phyloP scores from a whole-genome alignment of 2,329 filamentous ascomycete species.

The Aspergillus transmontanensis region DNA sequence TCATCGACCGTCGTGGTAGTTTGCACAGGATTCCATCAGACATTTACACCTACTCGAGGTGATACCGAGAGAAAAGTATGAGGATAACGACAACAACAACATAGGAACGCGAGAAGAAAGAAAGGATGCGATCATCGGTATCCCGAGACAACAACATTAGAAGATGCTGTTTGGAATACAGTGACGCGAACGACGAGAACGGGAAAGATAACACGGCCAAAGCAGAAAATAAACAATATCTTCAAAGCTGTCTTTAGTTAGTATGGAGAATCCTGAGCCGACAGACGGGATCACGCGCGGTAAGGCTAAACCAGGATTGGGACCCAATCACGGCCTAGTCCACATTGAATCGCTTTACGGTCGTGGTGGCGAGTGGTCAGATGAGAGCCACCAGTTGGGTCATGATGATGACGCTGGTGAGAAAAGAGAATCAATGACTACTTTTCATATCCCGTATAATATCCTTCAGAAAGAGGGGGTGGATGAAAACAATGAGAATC shows the following conservation, averaged over 20 bases:
- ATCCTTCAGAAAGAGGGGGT: not conserved
- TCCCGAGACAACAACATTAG: not conserved
- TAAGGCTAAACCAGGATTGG: conserved; percentile 9
- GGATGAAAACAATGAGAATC: not conserved
- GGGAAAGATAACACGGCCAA: not conserved
- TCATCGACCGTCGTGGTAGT: conserved; percentile 21
- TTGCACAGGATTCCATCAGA: not conserved
- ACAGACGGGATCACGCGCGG: conserved; percentile 12
- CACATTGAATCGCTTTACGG: conserved; percentile 15
- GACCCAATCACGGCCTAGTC: conserved; percentile 19
- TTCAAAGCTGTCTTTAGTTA: not conserved
- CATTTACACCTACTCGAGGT: not conserved
- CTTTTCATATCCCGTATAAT: not conserved
- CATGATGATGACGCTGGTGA: not conserved
- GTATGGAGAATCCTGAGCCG: not conserved
- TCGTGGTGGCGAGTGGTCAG: conserved; percentile 20
- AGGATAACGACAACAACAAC: conserved; percentile 4
- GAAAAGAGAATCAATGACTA: not conserved
- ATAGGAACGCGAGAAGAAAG: not conserved
- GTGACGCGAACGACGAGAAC: not conserved
- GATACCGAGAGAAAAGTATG: not conserved
- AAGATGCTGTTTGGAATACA: not conserved
- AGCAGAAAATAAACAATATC: not conserved
- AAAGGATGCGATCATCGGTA: not conserved
- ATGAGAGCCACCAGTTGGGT: conserved; percentile 5